Percentiles rank a stretch among this genome's conserved stretches.
phyloP scores from a whole-genome alignment of 148 eudicot genomes.

The Pharnaceum exiguum region DNA sequence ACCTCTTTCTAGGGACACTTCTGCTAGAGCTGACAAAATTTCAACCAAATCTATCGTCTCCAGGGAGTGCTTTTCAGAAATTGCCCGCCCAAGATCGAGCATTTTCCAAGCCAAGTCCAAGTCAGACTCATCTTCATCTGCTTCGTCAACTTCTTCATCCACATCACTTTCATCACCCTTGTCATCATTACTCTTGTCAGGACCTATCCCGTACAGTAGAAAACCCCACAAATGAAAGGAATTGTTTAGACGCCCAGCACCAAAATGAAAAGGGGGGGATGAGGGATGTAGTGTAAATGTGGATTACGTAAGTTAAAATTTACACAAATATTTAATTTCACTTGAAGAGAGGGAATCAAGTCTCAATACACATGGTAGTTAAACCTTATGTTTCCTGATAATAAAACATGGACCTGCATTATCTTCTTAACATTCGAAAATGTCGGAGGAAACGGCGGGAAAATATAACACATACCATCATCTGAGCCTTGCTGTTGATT shows the following conservation, averaged over 20 bases:
- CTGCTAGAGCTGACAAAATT: conserved; percentile 85
- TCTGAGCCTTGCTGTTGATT: conserved; percentile 32
- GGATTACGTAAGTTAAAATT: too few species aligned
- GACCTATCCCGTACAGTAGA: conserved; percentile 21
- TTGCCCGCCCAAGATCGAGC: conserved; percentile 96
- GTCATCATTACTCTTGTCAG: conserved; percentile 40
- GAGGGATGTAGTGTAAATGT: too few species aligned
- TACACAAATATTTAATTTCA: too few species aligned
- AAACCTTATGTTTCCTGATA: too few species aligned
- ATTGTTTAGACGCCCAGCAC: too few species aligned
- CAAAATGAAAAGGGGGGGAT: too few species aligned
- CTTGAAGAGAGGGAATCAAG: too few species aligned
- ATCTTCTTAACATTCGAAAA: not conserved
- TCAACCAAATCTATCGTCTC: conserved; percentile 86
- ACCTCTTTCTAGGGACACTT: conserved; percentile 97
- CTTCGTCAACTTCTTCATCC: conserved; percentile 67
- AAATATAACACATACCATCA: conserved; percentile 37
- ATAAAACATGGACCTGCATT: too few species aligned
- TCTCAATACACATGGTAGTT: too few species aligned
- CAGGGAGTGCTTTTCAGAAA: conserved; percentile 62
- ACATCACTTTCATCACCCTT: conserved; percentile 63
- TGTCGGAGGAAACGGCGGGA: not conserved
- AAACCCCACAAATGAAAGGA: not conserved
- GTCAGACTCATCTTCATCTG: conserved; percentile 92
- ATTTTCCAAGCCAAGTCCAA: conserved; percentile 95